Conservation (phyloP, 305 asterid species). For the Ilex paraguariensis region DNA sequence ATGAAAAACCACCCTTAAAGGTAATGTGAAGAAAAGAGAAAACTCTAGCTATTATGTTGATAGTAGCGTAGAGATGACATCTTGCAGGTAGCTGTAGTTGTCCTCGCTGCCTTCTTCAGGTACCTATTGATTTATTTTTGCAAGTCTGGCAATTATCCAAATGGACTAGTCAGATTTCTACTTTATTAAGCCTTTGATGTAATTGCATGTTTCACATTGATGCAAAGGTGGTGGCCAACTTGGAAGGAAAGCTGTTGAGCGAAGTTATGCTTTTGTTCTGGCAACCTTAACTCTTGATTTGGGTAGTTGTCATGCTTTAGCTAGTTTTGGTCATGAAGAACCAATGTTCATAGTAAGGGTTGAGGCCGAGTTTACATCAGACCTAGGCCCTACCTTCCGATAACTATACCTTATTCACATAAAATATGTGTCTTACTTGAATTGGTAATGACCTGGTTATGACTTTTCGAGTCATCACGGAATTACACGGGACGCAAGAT, state of each 20-base stretch:
- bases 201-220: slow-evolving; percentile 15
- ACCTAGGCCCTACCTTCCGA: too few relatives aligned
- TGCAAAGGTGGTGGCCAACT: slow-evolving; percentile 95
- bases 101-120: slow-evolving; percentile 95
- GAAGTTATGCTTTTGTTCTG: slow-evolving; percentile 81
- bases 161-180: slow-evolving; percentile 16
- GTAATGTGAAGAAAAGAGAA: slow-evolving; percentile 57
- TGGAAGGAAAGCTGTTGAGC: slow-evolving; percentile 91
- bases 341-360: slow-evolving; percentile 17
- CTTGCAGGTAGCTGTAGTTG: slow-evolving; percentile 74
- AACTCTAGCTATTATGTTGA: slow-evolving; percentile 41
- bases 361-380: too few relatives aligned
- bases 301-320: slow-evolving; percentile 81
- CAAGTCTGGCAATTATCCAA: slow-evolving; percentile 1
- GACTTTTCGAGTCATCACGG: too few relatives aligned
- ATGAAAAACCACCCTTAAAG: slow-evolving; percentile 52
- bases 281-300: slow-evolving; percentile 89
- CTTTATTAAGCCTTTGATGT: slow-evolving; percentile 20
- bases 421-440: too few relatives aligned
- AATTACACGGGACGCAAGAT: too few relatives aligned
- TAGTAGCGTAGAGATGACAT: slow-evolving; percentile 46
- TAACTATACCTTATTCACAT: too few relatives aligned
- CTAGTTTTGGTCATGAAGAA: slow-evolving; percentile 70
- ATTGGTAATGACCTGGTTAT: too few relatives aligned
- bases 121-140: slow-evolving; percentile 2